Evolutionary conservation across 148 eudicot species (phyloP).

Genomic region (Chenopodium album): DNA sequence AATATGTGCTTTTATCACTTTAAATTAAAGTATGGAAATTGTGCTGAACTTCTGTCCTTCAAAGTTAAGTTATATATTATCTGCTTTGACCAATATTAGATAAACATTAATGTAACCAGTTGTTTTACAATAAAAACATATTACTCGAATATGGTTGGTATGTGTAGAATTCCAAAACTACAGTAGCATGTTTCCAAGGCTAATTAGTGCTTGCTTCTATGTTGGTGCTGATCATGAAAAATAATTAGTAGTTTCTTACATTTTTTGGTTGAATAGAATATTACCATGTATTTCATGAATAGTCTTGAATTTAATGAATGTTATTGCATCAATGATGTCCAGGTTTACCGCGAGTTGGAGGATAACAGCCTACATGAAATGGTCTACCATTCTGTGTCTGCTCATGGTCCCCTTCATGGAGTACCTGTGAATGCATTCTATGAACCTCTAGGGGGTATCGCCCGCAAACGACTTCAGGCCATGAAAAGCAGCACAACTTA

Average conservation of each 20-base stretch:
- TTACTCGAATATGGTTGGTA: neutral
- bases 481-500: conserved; percentile 93
- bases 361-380: conserved; percentile 48
- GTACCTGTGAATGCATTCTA: conserved; percentile 66
- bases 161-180: neutral
- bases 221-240: conserved; percentile 5
- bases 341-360: conserved; percentile 91
- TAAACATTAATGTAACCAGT: neutral
- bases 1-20: neutral
- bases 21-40: no score
- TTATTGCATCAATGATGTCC: conserved; percentile 20
- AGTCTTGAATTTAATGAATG: conserved; percentile 11
- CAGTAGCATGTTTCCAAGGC: neutral
- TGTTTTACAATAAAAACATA: neutral
- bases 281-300: neutral
- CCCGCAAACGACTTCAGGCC: conserved; percentile 83
- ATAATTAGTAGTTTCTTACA: conserved; percentile 1
- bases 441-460: conserved; percentile 68
- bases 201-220: neutral
- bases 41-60: no score
- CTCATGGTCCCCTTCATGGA: conserved; percentile 59
- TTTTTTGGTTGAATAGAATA: neutral
- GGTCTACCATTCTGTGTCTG: conserved; percentile 65
- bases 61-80: no score
- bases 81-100: no score